Base-by-base conservation (phyloP, 2,329 filamentous ascomycete genomes). In the Clonostachys chloroleuca region DNA sequence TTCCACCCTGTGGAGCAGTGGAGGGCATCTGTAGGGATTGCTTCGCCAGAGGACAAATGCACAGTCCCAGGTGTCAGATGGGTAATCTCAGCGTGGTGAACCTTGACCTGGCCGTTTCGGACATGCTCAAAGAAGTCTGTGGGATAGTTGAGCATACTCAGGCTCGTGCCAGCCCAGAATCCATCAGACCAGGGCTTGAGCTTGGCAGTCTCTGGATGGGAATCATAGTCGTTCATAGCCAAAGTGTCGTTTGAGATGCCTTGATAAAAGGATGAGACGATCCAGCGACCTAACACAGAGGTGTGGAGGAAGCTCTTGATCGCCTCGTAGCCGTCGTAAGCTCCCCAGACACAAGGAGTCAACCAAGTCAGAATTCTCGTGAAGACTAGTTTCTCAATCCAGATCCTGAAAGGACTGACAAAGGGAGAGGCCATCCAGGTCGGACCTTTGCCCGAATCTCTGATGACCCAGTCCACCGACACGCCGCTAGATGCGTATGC, bases 281-380 rank as follows among this genome's bases (percentile, higher is more conserved):
- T 46, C 20, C 65, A 67, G 3, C 74, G 66, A 1, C 78, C 78
- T 0, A 79, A 24, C 40, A 62, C 59, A 1, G 74, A 81, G 4
- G 68, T 64, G 44, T 83, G 77, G 3, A 82, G 56, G 43, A 79
- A 73, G 5, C 59, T 57, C 4, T 76, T 64, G 0, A 75, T 57
- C 16, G 59, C 62, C 7, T 72, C 67, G 43, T 66, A 78, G 2
- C 77, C 80, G 51, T 79, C 78, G 12, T 71, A 74, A 3, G 67
- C 64, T 2, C 79, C 82, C 80, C 81, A 88, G 2, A 81, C 73
- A 52, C 83, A 86, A 0, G 84, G 84, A n/a, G 73, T 79, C 57
- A 87, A 77, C 77, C 81, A 86, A 1, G 76, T 81, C 52, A 87
- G 63, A 50, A 82, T 74, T 0, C 84, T 75, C 14, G n/a, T 46